These are phyloP conservation scores for Magnaporthiopsis rhizophila DNA, from an alignment of 2,329 filamentous ascomycete genomes.

Conservation along the genomic window DNA sequence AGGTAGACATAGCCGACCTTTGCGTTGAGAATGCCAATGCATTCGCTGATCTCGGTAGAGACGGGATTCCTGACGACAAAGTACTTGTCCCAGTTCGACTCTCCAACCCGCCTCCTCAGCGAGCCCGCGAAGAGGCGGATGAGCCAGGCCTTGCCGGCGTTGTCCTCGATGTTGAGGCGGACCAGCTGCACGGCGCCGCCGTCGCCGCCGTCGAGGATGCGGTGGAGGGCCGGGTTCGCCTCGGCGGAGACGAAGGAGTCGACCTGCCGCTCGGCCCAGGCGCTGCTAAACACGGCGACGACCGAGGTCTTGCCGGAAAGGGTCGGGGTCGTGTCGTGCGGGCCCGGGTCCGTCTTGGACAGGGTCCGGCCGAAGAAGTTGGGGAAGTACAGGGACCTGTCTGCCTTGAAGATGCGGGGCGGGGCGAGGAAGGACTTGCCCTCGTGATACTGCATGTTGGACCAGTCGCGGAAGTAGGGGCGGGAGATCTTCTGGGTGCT, in stretches of 20 bases:
- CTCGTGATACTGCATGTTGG: slow-evolving; percentile 70
- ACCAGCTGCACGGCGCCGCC: slow-evolving; percentile 59
- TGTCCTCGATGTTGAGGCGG: slow-evolving; percentile 85
- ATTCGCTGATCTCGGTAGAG: slow-evolving; percentile 53
- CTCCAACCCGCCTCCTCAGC: slow-evolving; percentile 39
- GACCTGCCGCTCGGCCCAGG: slow-evolving; percentile 80
- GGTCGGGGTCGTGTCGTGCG: slow-evolving; percentile 64
- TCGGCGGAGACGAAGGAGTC: slow-evolving; percentile 59
- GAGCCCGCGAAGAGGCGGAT: slow-evolving; percentile 48
- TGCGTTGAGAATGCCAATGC: slow-evolving; percentile 68
- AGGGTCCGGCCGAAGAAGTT: slow-evolving; percentile 81
- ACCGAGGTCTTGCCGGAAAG: slow-evolving; percentile 68
- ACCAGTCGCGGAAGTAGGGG: slow-evolving; percentile 95
- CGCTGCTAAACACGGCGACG: slow-evolving; percentile 71
- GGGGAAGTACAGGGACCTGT: slow-evolving; percentile 84
- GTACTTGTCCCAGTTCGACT: slow-evolving; percentile 51
- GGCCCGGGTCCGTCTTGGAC: slow-evolving; percentile 40
- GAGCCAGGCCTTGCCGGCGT: slow-evolving; percentile 56
- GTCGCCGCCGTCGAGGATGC: slow-evolving; percentile 45
- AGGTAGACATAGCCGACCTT: slow-evolving; percentile 94
- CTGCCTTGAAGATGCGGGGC: slow-evolving; percentile 71
- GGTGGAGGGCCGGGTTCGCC: slow-evolving; percentile 62
- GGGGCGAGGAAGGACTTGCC: slow-evolving; percentile 91
- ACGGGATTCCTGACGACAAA: slow-evolving; percentile 53
- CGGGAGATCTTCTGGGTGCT: slow-evolving; percentile 70